Base-by-base conservation (phyloP, 805 yeast genomes). In the Candida jianshihensis region DNA sequence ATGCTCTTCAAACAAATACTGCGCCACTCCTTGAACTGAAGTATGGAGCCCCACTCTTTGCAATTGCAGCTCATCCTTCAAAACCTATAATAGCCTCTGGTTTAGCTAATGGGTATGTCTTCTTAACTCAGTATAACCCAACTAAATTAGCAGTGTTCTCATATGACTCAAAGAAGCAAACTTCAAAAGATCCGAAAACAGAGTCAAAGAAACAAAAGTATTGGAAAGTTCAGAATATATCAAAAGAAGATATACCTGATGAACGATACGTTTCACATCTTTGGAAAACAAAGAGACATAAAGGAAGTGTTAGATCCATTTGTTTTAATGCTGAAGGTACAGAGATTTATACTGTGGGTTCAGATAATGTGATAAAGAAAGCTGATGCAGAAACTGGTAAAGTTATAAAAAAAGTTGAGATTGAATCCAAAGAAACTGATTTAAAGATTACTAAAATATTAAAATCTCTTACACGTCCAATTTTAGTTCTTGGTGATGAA, bases 271-370 rank as follows among this genome's bases (percentile, higher is more conserved):
- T 67, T 5, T 53, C 60, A 5, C 50, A 70, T 19, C 38, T 59
- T 1, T 90, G 98, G 98, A 74, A 81, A 37, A 89, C 97, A 0
- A 84, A 75, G 50, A 72, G 97, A 54, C 97, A 90, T 54, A 88
- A 87, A 56, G 89, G 87, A 1, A 81, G 95, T 44, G 86, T 95
- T 41, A 64, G 98, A 30, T 74, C 82, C 4, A 62, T 85, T 3
- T 63, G 74, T 7, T 79, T 86, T 56, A 73, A 77, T 26, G 64
- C 71, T 2, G 54, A 60, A 6, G 70, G 70, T n/a, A 69, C 70
- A 21, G 57, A 59, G 38, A 36, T 88, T 0, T 84, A 66, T 49
- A 70, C 95, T 1, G 75, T 78, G 15, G 97, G 97, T 1, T 71
- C 83, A 0, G 98, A 90, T 43, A 73, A 75, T 32, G 73, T 84